Evolutionary conservation across 2,329 filamentous ascomycete species (phyloP).

Genomic region (Colletotrichum melonis): DNA sequence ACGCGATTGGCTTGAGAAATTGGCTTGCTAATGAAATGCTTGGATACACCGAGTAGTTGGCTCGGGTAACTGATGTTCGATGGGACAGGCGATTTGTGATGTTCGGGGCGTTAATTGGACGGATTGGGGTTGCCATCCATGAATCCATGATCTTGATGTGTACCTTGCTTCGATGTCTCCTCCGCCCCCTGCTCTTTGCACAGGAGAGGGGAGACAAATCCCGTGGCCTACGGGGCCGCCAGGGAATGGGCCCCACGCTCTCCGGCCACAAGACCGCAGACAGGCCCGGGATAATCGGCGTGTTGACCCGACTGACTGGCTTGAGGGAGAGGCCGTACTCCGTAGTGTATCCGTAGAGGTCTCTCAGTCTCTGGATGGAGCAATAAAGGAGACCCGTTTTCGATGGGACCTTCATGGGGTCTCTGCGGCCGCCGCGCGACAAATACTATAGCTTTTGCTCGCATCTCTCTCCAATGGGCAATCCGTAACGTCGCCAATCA

Average conservation of each 20-base stretch:
- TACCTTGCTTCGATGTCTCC: not conserved
- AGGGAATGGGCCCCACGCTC: not conserved
- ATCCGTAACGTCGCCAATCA: constrained; percentile 18
- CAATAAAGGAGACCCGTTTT: constrained; percentile 9
- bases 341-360: not conserved
- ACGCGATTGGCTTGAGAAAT: not conserved
- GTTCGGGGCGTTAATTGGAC: not conserved
- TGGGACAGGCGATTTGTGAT: not conserved
- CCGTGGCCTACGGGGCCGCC: not conserved
- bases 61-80: not conserved
- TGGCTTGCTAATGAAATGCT: not conserved
- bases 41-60: not conserved
- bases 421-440: constrained; percentile 15
- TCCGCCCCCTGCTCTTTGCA: not conserved
- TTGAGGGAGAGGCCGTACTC: not conserved
- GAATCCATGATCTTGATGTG: not conserved
- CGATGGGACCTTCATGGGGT: constrained; percentile 4
- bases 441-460: not conserved
- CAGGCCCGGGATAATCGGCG: constrained; percentile 13
- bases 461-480: not conserved
- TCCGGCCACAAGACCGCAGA: constrained; percentile 10
- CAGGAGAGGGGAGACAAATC: not conserved
- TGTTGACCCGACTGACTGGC: constrained; percentile 21
- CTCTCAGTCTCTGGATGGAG: constrained; percentile 7
- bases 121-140: not conserved